Evolutionary conservation across 2,329 filamentous ascomycete genomes (phyloP).

Genomic region (Venturia oleaginea): DNA sequence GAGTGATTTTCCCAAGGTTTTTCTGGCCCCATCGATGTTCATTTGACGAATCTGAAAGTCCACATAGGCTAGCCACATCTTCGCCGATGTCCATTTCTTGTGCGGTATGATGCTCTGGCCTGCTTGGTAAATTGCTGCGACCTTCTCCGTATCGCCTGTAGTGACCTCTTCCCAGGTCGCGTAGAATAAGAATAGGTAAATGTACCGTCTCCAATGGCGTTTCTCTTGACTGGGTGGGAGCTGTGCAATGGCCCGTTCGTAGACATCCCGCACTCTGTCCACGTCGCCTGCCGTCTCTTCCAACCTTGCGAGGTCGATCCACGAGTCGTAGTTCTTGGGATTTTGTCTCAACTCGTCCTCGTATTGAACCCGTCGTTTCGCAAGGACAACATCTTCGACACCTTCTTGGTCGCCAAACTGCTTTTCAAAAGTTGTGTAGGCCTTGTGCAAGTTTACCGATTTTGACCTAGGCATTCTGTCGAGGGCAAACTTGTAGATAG

Average conservation of each 20-base stretch:
- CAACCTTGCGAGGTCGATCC: slow-evolving; percentile 89
- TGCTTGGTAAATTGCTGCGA: slow-evolving; percentile 83
- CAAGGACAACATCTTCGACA: slow-evolving; percentile 91
- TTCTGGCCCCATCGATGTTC: slow-evolving; percentile 70
- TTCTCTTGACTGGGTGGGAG: slow-evolving; percentile 94
- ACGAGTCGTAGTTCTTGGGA: slow-evolving; percentile 90
- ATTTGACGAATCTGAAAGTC: slow-evolving; percentile 88
- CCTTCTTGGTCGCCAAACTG: slow-evolving; percentile 91
- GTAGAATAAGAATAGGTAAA: slow-evolving; percentile 97
- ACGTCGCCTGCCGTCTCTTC: slow-evolving; percentile 79
- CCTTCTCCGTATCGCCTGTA: slow-evolving; percentile 66
- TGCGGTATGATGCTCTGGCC: slow-evolving; percentile 84
- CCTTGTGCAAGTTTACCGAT: slow-evolving; percentile 76
- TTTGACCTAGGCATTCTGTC: slow-evolving; percentile 84
- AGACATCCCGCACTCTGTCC: slow-evolving; percentile 81
- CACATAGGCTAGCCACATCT: slow-evolving; percentile 88
- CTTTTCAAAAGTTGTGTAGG: slow-evolving; percentile 96
- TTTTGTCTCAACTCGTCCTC: slow-evolving; percentile 92
- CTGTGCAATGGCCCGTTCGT: slow-evolving; percentile 91
- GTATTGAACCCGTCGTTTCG: slow-evolving; percentile 85
- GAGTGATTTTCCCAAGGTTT: slow-evolving; percentile 80
- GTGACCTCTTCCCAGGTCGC: slow-evolving; percentile 91
- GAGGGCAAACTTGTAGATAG: slow-evolving; percentile 94
- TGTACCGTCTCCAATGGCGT: slow-evolving; percentile 92
- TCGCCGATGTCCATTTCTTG: slow-evolving; percentile 95